Evolutionary conservation across 106 monocot genomes (phyloP), one percentile per base, ranked within the genome.

Genomic region (Allium cepa): DNA sequence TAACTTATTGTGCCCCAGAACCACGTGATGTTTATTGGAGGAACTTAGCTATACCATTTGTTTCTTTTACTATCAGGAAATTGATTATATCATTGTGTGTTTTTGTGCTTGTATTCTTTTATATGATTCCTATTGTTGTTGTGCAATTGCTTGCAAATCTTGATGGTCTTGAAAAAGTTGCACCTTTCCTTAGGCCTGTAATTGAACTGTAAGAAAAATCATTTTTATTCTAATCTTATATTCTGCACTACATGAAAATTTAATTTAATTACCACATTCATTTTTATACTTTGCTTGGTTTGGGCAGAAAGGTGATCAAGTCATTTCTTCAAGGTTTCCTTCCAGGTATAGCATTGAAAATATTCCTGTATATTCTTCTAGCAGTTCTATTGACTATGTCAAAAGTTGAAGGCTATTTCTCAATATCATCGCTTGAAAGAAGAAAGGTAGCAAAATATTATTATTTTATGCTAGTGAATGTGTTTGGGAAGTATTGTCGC

Each of bases 71-170:
- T 59, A 78, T 92, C 8, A 66, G 97, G 36, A 88, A 73, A 73
- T 50, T 92, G 36, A 28, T 85, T 26, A 89, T 97, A 67, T 78
- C 92, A 56, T 51, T 83, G 14, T 11, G 80, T 17, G 80, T 90
- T 3, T 97, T 97, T 73, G 75, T 80, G 1, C 71, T 97, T 17
- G 65, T 97, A 1, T 89, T 97, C 77, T 97, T 84, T 73, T 97
- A 92, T 74, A 92, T 97, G 83, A 92, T 97, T 22, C 97, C 97
- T 11, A 92, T 97, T 81, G 78, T 88, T 46, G 81, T 84, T 69
- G 97, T 97, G 47, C 97, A 97, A 79, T 87, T 92, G 49, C 82
- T 97, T 52, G 97, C 97, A 49, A 97, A 97, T 84, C 84, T 97
- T 55, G 97, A 97, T 50, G 82, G 84, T 53, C 81, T 97, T 73